These are phyloP conservation scores for Arthrobotrys iridis DNA, from an alignment of 2,329 filamentous ascomycete genomes.

Conservation along the genomic window DNA sequence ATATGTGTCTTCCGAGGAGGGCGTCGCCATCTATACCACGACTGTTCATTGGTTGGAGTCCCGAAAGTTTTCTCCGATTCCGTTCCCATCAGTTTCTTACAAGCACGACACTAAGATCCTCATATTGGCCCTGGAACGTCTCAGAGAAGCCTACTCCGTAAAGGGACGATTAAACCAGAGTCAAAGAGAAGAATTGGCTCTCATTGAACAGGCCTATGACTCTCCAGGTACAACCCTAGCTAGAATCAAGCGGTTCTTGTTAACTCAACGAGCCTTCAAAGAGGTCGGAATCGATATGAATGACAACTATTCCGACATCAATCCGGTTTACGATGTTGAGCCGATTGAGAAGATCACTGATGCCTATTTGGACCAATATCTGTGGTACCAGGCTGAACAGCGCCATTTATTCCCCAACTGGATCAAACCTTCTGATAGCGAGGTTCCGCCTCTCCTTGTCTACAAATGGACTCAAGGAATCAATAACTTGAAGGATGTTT, in stretches of 20 bases:
- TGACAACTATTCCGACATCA: constrained; percentile 99
- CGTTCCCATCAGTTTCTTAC: constrained; percentile 98
- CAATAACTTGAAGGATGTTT: constrained; percentile 95
- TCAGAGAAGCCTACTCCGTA: constrained; percentile 95
- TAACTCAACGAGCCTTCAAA: constrained; percentile 98
- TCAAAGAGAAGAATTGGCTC: constrained; percentile 92
- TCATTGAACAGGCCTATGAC: constrained; percentile 98
- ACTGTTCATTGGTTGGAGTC: constrained; percentile 99
- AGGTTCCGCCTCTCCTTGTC: constrained; percentile 89
- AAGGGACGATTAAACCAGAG: constrained; percentile 97
- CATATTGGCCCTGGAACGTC: constrained; percentile 89
- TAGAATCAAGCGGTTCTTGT: constrained; percentile 94
- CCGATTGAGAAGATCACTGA: constrained; percentile 99
- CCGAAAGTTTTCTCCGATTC: constrained; percentile 97
- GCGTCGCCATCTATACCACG: constrained; percentile 97
- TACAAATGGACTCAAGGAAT: constrained; percentile 99
- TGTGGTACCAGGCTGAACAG: constrained; percentile 99
- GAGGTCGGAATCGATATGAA: constrained; percentile 99
- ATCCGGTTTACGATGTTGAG: constrained; percentile 98
- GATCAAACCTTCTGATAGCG: constrained; percentile 99
- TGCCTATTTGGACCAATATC: constrained; percentile 96
- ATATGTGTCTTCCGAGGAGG: constrained; percentile 97
- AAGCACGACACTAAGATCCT: constrained; percentile 99
- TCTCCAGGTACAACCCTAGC: constrained; percentile 95
- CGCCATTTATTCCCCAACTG: constrained; percentile 95